These are phyloP conservation scores for Ascochyta viciae-villosae DNA, from an alignment of 2,329 filamentous ascomycete genomes.

Conservation along the genomic window DNA sequence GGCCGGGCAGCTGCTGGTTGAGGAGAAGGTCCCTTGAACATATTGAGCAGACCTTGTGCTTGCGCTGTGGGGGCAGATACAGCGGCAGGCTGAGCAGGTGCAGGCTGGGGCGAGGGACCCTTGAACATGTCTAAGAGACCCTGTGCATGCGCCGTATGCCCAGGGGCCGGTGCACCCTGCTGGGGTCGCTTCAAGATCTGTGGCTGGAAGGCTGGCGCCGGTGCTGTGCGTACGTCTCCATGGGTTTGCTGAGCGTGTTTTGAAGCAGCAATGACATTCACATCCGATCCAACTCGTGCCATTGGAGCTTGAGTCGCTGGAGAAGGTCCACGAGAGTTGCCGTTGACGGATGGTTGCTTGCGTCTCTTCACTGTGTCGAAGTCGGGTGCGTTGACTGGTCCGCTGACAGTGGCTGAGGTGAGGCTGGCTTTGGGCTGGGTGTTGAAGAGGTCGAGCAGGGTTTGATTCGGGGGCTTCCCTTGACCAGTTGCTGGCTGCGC, in stretches of 20 bases:
- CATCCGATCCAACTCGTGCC: constrained; percentile 18
- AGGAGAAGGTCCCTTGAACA: constrained; percentile 24
- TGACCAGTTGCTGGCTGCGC: constrained; percentile 29
- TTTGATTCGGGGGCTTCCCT: constrained; percentile 25
- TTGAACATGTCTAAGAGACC: constrained; percentile 31
- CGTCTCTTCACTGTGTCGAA: constrained; percentile 50
- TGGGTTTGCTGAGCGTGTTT: constrained; percentile 15
- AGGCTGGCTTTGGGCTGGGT: constrained; percentile 30
- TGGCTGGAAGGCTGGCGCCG: constrained; percentile 40
- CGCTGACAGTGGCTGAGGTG: constrained; percentile 51
- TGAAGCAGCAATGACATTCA: constrained; percentile 6
- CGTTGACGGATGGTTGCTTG: constrained; percentile 28
- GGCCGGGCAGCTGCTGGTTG: constrained; percentile 15
- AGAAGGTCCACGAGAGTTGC: constrained; percentile 39
- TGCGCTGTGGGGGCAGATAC: constrained; percentile 21
- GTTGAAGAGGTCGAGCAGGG: constrained; percentile 29
- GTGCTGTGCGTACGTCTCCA: constrained; percentile 9
- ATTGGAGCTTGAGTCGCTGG: constrained; percentile 27
- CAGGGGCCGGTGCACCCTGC: constrained; percentile 29
- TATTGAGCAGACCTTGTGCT: constrained; percentile 27
- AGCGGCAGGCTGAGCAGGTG: neutral
- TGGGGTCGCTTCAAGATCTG: constrained; percentile 47
- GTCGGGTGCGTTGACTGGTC: constrained; percentile 52
- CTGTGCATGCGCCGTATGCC: constrained; percentile 26
- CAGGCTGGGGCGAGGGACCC: constrained; percentile 16